Percentiles rank a stretch among this genome's conserved stretches.
These are phyloP conservation scores for Coemansia sp. DNA, from an alignment of 192 early-diverging fungal species.

Conservation along the genomic window DNA sequence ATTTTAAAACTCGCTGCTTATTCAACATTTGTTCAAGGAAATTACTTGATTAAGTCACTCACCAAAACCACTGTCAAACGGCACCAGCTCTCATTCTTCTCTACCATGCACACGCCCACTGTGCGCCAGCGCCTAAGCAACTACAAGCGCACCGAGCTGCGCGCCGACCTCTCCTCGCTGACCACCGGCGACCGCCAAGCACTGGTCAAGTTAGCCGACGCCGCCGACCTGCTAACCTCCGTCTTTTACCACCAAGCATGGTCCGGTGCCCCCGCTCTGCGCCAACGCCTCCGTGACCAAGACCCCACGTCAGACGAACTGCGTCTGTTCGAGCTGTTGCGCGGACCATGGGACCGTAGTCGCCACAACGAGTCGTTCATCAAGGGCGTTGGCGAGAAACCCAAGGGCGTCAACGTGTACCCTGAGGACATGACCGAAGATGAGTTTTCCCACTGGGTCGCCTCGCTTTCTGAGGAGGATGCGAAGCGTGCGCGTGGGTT, in stretches of 20 bases:
- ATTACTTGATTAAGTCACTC: constrained; percentile 4
- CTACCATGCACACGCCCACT: not conserved
- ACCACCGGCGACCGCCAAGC: constrained; percentile 64
- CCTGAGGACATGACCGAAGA: constrained; percentile 66
- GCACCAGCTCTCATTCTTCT: constrained; percentile 3
- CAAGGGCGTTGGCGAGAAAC: constrained; percentile 40
- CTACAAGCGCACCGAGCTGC: constrained; percentile 55
- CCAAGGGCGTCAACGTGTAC: constrained; percentile 65
- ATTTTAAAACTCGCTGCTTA: constrained; percentile 4
- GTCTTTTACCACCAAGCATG: constrained; percentile 68
- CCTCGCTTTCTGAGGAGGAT: constrained; percentile 46
- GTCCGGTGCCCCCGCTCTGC: constrained; percentile 58
- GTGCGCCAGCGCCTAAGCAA: constrained; percentile 44
- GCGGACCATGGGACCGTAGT: constrained; percentile 66
- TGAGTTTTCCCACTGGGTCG: constrained; percentile 61
- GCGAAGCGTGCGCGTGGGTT: constrained; percentile 60
- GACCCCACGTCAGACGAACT: constrained; percentile 34
- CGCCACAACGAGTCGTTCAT: constrained; percentile 58
- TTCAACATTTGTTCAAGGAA: constrained; percentile 3
- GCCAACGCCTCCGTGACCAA: constrained; percentile 45
- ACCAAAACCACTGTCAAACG: constrained; percentile 4
- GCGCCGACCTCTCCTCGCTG: constrained; percentile 55
- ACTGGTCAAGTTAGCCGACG: constrained; percentile 60
- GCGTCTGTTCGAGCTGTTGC: constrained; percentile 60
- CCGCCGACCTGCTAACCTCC: constrained; percentile 57